Percentiles rank a stretch among this genome's conserved stretches.
These are phyloP conservation scores for Claviceps monticola DNA, from an alignment of 2,329 filamentous ascomycete species.

Conservation along the genomic window DNA sequence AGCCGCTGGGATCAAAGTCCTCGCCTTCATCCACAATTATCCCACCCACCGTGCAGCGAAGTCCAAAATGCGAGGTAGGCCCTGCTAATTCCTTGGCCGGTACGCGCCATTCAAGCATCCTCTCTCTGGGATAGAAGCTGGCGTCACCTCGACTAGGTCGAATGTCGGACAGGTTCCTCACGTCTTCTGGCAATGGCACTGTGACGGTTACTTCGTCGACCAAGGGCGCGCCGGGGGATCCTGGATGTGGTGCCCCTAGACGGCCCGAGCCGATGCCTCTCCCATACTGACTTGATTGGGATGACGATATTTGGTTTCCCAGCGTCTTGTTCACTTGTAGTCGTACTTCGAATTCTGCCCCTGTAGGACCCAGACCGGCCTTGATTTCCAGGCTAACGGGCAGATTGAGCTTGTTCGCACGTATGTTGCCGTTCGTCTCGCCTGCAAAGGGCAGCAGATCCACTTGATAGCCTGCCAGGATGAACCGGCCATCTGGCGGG, in stretches of 20 bases:
- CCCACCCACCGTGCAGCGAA: slow-evolving; percentile 72
- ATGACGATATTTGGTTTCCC: slow-evolving; percentile 20
- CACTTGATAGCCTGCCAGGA: slow-evolving; percentile 87
- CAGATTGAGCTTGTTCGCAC: slow-evolving; percentile 55
- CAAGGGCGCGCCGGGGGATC: slow-evolving; percentile 42
- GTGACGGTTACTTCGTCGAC: slow-evolving; percentile 68
- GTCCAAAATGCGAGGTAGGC: slow-evolving; percentile 52
- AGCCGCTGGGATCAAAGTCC: slow-evolving; percentile 34
- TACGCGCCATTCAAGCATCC: slow-evolving; percentile 69
- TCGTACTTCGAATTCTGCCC: slow-evolving; percentile 80
- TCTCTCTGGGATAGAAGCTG: slow-evolving; percentile 60
- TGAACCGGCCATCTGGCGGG: slow-evolving; percentile 86
- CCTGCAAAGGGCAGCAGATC: slow-evolving; percentile 65
- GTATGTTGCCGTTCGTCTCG: slow-evolving; percentile 39
- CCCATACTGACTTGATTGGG: slow-evolving; percentile 24
- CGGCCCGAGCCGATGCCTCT: slow-evolving; percentile 28
- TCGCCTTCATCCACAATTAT: slow-evolving; percentile 33
- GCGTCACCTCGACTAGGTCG: slow-evolving; percentile 73
- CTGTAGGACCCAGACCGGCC: slow-evolving; percentile 59
- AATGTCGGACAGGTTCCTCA: slow-evolving; percentile 74
- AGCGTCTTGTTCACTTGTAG: slow-evolving; percentile 58
- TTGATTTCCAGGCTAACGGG: slow-evolving; percentile 73
- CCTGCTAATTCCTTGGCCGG: slow-evolving; percentile 60
- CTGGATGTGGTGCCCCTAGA: slow-evolving; percentile 29
- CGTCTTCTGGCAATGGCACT: slow-evolving; percentile 63